Conservation (phyloP, 441 rosid species). For the Mallotus repandus region DNA sequence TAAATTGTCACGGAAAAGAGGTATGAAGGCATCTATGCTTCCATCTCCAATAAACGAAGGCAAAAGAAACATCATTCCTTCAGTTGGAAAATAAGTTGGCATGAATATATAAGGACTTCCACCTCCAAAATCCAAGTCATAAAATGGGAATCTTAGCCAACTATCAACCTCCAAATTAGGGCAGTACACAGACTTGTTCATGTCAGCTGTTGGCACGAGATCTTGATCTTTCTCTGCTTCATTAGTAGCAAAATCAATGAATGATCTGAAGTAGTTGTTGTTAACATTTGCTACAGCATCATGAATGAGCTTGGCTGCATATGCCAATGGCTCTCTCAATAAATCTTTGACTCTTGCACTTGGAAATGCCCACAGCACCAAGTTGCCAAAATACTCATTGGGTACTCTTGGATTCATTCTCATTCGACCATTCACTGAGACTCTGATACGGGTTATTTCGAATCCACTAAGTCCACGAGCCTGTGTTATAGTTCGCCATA, state of each 20-base stretch:
- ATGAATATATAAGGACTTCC: slow-evolving; percentile 17
- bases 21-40: slow-evolving; percentile 15
- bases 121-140: slow-evolving; percentile 20
- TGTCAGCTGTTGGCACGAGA: background rate
- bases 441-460: background rate
- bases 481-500: slow-evolving; percentile 16
- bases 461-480: slow-evolving; percentile 10
- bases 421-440: slow-evolving; percentile 11
- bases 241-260: slow-evolving; percentile 18
- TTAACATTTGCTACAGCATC: slow-evolving; percentile 13
- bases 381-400: slow-evolving; percentile 24
- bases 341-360: slow-evolving; percentile 16
- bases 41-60: slow-evolving; percentile 17
- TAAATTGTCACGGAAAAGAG: slow-evolving; percentile 7
- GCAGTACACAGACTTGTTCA: background rate
- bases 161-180: slow-evolving; percentile 23
- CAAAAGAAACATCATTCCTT: slow-evolving; percentile 19
- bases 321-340: slow-evolving; percentile 1
- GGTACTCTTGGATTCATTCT: slow-evolving; percentile 17
- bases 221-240: slow-evolving; percentile 3
- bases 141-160: slow-evolving; percentile 23
- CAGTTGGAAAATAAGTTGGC: slow-evolving; percentile 15
- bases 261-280: slow-evolving; percentile 16
- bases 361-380: slow-evolving; percentile 20
- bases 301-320: slow-evolving; percentile 13